Percentiles rank a stretch among this genome's conserved stretches.
These are phyloP conservation scores for Capniomyces stellatus DNA, from an alignment of 371 early-diverging fungal genomes.

Conservation along the genomic window DNA sequence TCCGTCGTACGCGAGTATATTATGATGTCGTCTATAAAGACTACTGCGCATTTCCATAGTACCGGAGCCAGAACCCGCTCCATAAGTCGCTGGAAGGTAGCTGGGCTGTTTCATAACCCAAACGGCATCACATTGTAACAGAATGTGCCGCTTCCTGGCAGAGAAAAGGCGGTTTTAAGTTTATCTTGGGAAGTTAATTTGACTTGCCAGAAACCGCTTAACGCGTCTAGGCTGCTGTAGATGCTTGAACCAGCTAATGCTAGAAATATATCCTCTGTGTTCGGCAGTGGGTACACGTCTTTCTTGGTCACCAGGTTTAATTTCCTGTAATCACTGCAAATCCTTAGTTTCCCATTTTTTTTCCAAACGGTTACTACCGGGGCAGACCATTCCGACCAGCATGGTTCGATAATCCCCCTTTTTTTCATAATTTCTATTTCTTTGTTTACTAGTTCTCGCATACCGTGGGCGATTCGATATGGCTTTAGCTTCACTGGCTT, in stretches of 20 bases:
- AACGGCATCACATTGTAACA: conserved; percentile 26
- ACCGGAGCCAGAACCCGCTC: neutral
- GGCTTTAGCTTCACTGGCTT: neutral
- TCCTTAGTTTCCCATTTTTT: neutral
- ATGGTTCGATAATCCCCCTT: neutral
- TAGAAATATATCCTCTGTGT: conserved; percentile 24
- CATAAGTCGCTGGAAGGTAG: conserved; percentile 3
- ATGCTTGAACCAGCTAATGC: conserved; percentile 3
- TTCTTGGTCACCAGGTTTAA: conserved; percentile 26
- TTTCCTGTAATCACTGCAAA: conserved; percentile 16
- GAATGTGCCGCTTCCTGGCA: conserved; percentile 12
- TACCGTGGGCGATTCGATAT: neutral
- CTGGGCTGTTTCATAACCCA: conserved; percentile 4
- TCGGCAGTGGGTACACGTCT: conserved; percentile 24
- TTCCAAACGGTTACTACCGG: conserved; percentile 30
- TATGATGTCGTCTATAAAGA: conserved; percentile 7
- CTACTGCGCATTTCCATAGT: neutral
- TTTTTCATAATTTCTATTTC: neutral
- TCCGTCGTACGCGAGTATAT: neutral
- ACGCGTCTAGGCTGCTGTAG: conserved; percentile 28
- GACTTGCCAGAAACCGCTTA: conserved; percentile 11
- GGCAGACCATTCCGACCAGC: conserved; percentile 6
- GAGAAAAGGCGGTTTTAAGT: conserved; percentile 24
- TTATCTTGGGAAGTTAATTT: conserved; percentile 7
- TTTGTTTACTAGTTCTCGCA: neutral